Base-by-base conservation (phyloP, 129 eudicot species). In the Tagetes erecta region DNA sequence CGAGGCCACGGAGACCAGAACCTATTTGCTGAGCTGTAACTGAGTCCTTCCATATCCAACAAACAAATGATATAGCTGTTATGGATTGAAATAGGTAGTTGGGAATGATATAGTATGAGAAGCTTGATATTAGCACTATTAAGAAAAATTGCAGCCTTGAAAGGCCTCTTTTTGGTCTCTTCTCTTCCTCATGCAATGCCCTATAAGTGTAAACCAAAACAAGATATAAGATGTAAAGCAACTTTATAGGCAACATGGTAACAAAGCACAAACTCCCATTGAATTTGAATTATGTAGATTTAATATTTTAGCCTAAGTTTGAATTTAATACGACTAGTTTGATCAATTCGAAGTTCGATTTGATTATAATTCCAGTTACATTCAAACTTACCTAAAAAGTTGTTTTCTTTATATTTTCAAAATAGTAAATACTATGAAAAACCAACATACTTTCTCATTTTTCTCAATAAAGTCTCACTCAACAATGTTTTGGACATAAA, bases 141-240 rank as follows among this genome's bases (percentile, higher is more conserved):
- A 90, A 47, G 71, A 90, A 90, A 81, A 90, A 90, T 37, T 90
- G 92, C 36, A 79, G 73, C 70, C 93, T 77, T 14, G 91, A 72
- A 1, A 87, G 45, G 30, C 87, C 87, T 74, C 84, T 67, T 70
- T 80, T 85, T 3, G 79, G 75, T 38, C 96, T 83, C 59, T 46
- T 77, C n/a, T 87, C 96, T 27, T 80, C 76, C 12, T 90, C 96
- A 13, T 90, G 96, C 46, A 90, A 69, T 7, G 93, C 83, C 77
- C 95, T 88, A 20, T 20, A 20, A 20, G 27, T 20, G 30, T 10
- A 63, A 81, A 62, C 30, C 67, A 62, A 3, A 4, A 37, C 12
- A 59, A 59, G 66, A 31, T 59, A 59, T 3, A 59, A 59, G 41
- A 59, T 10, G 5, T 34, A 35, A 39, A 14, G 38, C 13, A 63